A percentile compares a stretch with the other conserved stretches of the same genome.
These are phyloP conservation scores for Phytophthora tubulina DNA, from an alignment of 352 stramenopile genomes.

Conservation along the genomic window DNA sequence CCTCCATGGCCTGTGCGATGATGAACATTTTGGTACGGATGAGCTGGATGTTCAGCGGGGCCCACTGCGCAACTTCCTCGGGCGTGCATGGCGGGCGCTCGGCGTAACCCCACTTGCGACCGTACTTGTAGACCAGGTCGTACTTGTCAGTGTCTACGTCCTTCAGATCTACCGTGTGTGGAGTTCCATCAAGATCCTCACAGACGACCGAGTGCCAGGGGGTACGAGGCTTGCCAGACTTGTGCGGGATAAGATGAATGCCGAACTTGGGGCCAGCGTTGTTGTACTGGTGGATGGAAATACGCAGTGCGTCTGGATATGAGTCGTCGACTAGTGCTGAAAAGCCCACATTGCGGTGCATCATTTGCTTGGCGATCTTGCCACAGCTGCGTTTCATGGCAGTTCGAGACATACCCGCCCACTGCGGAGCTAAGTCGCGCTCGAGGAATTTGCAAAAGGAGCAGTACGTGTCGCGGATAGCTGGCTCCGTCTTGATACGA, in stretches of 20 bases:
- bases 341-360: slow-evolving; percentile 36
- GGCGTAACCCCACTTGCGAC: slow-evolving; percentile 34
- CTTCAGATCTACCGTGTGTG: slow-evolving; percentile 25
- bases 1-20: slow-evolving; percentile 26
- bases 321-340: slow-evolving; percentile 21
- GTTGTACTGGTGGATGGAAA: slow-evolving; percentile 36
- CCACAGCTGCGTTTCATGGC: slow-evolving; percentile 21
- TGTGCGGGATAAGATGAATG: slow-evolving; percentile 22
- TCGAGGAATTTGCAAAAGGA: slow-evolving; percentile 36
- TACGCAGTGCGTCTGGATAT: slow-evolving; percentile 21
- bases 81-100: slow-evolving; percentile 23
- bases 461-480: slow-evolving; percentile 27
- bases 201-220: slow-evolving; percentile 18
- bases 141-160: slow-evolving; percentile 37
- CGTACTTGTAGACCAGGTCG: slow-evolving; percentile 33
- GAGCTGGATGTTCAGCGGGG: slow-evolving; percentile 26
- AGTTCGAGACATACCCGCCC: slow-evolving; percentile 15
- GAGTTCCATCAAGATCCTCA: slow-evolving; percentile 23
- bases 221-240: slow-evolving; percentile 11
- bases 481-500: slow-evolving; percentile 26
- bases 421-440: slow-evolving; percentile 24
- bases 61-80: slow-evolving; percentile 28
- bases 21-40: slow-evolving; percentile 34
- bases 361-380: slow-evolving; percentile 34
- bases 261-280: slow-evolving; percentile 33